These are phyloP conservation scores for Auriscalpium orientale DNA, from an alignment of 768 basidiomycete genomes.

Conservation along the genomic window DNA sequence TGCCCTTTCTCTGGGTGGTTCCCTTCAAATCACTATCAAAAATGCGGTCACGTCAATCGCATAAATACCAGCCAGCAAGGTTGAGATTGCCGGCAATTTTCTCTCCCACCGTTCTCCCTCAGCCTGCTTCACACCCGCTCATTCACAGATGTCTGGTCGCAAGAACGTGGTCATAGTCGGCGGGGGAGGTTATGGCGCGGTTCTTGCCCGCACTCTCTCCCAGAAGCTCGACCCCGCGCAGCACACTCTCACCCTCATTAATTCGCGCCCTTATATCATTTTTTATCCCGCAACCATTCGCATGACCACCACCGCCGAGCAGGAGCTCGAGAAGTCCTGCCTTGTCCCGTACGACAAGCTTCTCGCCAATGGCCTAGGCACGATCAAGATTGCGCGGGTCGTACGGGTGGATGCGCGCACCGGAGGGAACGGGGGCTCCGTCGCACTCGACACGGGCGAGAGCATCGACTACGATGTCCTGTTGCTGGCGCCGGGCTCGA, in stretches of 20 bases:
- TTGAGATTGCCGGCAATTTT: no score
- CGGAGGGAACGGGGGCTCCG: neutral
- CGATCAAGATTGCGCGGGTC: constrained; percentile 11
- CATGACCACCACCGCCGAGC: constrained; percentile 39
- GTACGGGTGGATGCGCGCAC: constrained; percentile 3
- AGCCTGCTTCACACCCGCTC: no score
- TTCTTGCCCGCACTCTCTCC: constrained; percentile 40
- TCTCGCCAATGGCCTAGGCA: constrained; percentile 6
- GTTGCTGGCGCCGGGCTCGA: constrained; percentile 10
- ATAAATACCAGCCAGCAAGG: no score
- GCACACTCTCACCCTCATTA: constrained; percentile 49
- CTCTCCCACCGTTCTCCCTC: no score
- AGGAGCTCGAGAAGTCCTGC: constrained; percentile 22
- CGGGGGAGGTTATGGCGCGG: constrained; percentile 45
- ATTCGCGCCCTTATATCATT: constrained; percentile 40
- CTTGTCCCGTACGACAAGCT: constrained; percentile 12
- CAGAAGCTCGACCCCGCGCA: constrained; percentile 38
- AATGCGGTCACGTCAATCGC: no score
- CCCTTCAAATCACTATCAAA: no score
- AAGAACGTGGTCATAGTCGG: constrained; percentile 44
- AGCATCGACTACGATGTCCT: constrained; percentile 11
- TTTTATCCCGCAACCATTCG: constrained; percentile 45
- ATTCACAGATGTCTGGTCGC: no score
- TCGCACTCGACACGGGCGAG: constrained; percentile 6
- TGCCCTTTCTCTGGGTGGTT: no score